Evolutionary conservation across 108 stramenopile genomes (phyloP), one percentile per base, ranked within the genome.

Genomic region (Pseudonitzschia multiseries): DNA sequence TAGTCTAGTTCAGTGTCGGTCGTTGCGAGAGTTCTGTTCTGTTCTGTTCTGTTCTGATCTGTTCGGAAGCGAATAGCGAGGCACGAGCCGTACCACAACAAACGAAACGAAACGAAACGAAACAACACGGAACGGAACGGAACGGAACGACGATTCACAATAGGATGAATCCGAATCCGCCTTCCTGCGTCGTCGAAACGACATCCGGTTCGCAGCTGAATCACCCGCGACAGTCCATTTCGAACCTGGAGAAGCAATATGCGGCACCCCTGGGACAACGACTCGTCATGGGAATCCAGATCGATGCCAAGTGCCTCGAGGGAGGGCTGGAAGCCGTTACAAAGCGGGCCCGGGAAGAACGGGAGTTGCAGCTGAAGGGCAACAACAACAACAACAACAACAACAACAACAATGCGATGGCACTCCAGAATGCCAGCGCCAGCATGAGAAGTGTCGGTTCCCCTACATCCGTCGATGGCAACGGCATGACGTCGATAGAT

Each of bases 311-410:
- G 31, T 72, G 79, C 21, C 32, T 89, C 26, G 56, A 74, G 15
- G 86, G 86, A 50, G 91, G 88, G 24, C 87, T 92, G 20, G 91
- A 92, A 61, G 57, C 78, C 26, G 80, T 92, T 28, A 64, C 89
- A 9, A 88, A 86, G 32, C 78, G 68, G 18, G 18, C 71, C 74
- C 32, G 18, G 33, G 36, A 53, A 50, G 22, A 70, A 67, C 52
- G 44, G 21, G 32, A 57, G 24, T 10, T 21, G 0, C 57, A 36
- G 31, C 57, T 53, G 8, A 9, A 64, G 14, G 31, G 42, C 14
- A n/a, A 20, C 24, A 59, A 22, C 54, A 60, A 41, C 40, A 26
- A 24, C n/a, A 57, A 57, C 26, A 57, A 26, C 0, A 22, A 18
- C 24, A 42, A 42, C 42, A n/a, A n/a, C n/a, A n/a, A n/a, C n/a